These are phyloP conservation scores for Phylloporus sp. DNA, from an alignment of 768 basidiomycete genomes.

Conservation along the genomic window DNA sequence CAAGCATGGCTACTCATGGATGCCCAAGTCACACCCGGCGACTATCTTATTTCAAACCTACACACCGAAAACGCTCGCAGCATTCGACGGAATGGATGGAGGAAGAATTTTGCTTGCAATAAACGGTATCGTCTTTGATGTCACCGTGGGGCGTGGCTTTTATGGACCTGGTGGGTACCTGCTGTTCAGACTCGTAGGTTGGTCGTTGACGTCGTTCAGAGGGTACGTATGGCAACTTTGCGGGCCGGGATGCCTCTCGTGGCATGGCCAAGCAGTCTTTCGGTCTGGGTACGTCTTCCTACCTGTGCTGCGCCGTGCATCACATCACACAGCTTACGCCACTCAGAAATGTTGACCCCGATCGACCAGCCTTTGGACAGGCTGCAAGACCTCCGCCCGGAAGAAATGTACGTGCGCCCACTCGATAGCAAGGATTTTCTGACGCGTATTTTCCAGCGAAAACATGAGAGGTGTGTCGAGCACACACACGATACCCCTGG, in stretches of 20 bases:
- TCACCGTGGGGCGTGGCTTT: conserved; percentile 82
- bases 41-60: conserved; percentile 73
- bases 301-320: neutral
- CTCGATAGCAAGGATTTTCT: neutral
- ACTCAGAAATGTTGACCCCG: conserved; percentile 82
- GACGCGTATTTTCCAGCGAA: conserved; percentile 46
- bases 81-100: conserved; percentile 59
- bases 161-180: conserved; percentile 82
- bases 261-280: conserved; percentile 99
- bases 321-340: neutral
- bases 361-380: conserved; percentile 83
- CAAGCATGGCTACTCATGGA: conserved; percentile 86
- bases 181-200: neutral
- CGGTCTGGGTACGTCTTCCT: conserved; percentile 61
- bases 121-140: conserved; percentile 86
- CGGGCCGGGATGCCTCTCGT: conserved; percentile 90
- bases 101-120: conserved; percentile 84
- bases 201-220: conserved; percentile 40
- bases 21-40: conserved; percentile 77
- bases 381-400: conserved; percentile 66
- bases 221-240: conserved; percentile 97
- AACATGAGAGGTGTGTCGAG: conserved; percentile 73
- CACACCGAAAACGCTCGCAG: conserved; percentile 69
- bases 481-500: neutral
- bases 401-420: conserved; percentile 67